phyloP scores from a whole-genome alignment of 164 flowering plant genomes.

The Santalum album region DNA sequence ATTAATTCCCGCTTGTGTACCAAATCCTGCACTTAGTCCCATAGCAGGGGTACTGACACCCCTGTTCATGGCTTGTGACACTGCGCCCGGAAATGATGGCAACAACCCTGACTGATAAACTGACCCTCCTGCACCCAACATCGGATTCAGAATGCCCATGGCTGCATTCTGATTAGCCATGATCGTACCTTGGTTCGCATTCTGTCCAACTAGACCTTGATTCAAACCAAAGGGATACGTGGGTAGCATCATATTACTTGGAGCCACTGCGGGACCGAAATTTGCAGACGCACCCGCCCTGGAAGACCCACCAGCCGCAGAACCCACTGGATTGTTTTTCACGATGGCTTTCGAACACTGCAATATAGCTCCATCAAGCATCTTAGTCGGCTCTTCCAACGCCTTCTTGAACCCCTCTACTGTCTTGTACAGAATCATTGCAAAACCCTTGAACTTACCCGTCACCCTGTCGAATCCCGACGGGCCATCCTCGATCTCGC shows the following conservation, averaged over 20 bases:
- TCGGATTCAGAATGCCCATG: constrained; percentile 15
- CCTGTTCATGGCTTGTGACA: constrained; percentile 16
- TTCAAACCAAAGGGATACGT: constrained; percentile 19
- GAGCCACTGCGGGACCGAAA: neutral
- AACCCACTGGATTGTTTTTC: neutral
- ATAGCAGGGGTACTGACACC: constrained; percentile 7
- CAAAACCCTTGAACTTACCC: constrained; percentile 35
- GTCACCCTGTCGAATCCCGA: constrained; percentile 20
- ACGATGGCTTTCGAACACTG: constrained; percentile 26
- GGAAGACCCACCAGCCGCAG: neutral
- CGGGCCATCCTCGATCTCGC: constrained; percentile 44
- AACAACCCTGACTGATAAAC: constrained; percentile 9
- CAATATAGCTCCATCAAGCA: constrained; percentile 25
- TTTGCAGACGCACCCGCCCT: neutral
- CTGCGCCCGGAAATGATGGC: constrained; percentile 11
- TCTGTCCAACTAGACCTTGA: constrained; percentile 14
- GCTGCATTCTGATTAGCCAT: constrained; percentile 21
- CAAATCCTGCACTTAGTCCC: constrained; percentile 16
- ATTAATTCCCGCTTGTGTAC: constrained; percentile 25
- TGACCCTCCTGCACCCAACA: constrained; percentile 5
- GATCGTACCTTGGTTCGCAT: constrained; percentile 11
- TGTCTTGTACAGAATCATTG: constrained; percentile 30
- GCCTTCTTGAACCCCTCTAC: constrained; percentile 30
- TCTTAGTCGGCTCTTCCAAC: constrained; percentile 30
- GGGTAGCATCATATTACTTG: neutral